phyloP scores from a whole-genome alignment of 106 monocot species.

The Chionographis japonica region DNA sequence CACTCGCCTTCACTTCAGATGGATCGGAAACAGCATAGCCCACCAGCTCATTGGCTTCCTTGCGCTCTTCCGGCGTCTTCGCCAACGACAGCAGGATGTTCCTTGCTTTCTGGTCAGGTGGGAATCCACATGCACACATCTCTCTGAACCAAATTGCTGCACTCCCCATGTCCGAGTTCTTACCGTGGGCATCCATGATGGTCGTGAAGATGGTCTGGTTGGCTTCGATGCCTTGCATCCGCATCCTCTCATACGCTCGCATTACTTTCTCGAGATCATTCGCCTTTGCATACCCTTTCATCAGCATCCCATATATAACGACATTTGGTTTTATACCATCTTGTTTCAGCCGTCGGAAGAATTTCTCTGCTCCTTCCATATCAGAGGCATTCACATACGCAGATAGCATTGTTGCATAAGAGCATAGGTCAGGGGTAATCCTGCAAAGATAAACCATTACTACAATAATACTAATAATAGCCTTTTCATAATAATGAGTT shows the following conservation, averaged over 20 bases:
- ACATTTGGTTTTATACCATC: conserved; percentile 84
- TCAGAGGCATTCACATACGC: conserved; percentile 91
- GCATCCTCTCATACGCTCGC: conserved; percentile 81
- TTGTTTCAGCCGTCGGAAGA: conserved; percentile 78
- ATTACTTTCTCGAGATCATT: conserved; percentile 79
- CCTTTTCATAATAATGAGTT: background rate
- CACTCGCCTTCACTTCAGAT: background rate
- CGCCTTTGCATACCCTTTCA: conserved; percentile 90
- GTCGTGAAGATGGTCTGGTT: conserved; percentile 91
- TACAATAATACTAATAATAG: conserved; percentile 5
- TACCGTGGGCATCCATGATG: conserved; percentile 92
- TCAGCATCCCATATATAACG: conserved; percentile 80
- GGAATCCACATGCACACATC: conserved; percentile 61
- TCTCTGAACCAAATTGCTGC: conserved; percentile 88
- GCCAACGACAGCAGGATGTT: conserved; percentile 85
- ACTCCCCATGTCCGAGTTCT: conserved; percentile 75
- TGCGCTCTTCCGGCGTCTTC: conserved; percentile 53
- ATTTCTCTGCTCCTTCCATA: conserved; percentile 90
- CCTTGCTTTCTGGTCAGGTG: conserved; percentile 86
- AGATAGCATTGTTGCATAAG: conserved; percentile 88
- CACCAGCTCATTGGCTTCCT: conserved; percentile 67
- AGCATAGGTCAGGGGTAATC: conserved; percentile 75
- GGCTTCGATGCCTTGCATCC: conserved; percentile 61
- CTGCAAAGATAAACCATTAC: conserved; percentile 26
- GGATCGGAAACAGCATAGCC: conserved; percentile 29